Conservation (phyloP, 1,284 basidiomycete species). For the Ceratobasidium sp. region DNA sequence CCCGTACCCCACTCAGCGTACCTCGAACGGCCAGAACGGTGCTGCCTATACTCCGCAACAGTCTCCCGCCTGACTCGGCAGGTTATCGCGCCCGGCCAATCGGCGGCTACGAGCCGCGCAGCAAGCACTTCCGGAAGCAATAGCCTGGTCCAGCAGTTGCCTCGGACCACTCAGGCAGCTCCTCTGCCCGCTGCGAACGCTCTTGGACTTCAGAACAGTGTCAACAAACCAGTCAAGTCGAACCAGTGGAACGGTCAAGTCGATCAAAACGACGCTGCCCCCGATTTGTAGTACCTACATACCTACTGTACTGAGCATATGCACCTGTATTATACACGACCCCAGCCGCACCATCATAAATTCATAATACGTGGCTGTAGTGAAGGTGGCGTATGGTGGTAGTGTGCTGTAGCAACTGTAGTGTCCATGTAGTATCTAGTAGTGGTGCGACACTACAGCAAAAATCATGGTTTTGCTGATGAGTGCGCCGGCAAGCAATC, state of each 20-base stretch:
- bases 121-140: constrained; percentile 42
- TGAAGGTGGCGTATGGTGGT: too few species aligned
- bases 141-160: constrained; percentile 38
- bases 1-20: constrained; percentile 22
- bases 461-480: too few species aligned
- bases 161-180: constrained; percentile 13
- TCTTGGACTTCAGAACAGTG: constrained; percentile 34
- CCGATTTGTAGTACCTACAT: too few species aligned
- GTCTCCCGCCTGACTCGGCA: constrained; percentile 21
- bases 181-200: constrained; percentile 32
- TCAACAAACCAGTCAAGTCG: constrained; percentile 7
- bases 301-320: too few species aligned
- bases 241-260: constrained; percentile 32
- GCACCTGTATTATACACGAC: too few species aligned
- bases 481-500: too few species aligned
- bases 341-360: too few species aligned
- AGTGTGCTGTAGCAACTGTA: too few species aligned
- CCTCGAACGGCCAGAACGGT: constrained; percentile 8
- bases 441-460: too few species aligned
- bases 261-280: constrained; percentile 22
- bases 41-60: constrained; percentile 20
- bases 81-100: constrained; percentile 30
- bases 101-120: constrained; percentile 31
- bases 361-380: too few species aligned
- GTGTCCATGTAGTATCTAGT: too few species aligned